Conservation (phyloP, 768 basidiomycete genomes). For the Jaapia argillacea region DNA sequence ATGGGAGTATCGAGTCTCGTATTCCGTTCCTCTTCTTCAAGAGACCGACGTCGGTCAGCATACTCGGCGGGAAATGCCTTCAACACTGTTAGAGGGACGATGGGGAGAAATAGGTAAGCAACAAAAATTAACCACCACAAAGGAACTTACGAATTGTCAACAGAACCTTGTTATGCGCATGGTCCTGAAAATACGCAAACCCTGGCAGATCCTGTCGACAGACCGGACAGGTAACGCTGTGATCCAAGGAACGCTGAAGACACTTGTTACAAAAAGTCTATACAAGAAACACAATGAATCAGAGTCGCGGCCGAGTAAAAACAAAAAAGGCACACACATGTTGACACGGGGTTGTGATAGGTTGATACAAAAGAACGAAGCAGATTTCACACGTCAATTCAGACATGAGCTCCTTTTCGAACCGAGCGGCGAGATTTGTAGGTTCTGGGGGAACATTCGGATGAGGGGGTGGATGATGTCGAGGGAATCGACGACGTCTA, state of each 20-base stretch:
- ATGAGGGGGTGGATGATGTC: conserved; percentile 20
- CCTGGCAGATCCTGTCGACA: conserved; percentile 75
- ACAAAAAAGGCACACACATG: conserved; percentile 48
- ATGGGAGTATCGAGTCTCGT: conserved; percentile 81
- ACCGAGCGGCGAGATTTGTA: conserved; percentile 21
- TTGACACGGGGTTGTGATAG: conserved; percentile 91
- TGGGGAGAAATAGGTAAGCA: background rate
- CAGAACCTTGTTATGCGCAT: conserved; percentile 63
- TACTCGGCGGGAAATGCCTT: conserved; percentile 60
- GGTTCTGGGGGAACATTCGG: conserved; percentile 15
- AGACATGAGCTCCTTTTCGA: conserved; percentile 52
- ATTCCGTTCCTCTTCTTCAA: conserved; percentile 70
- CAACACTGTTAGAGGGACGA: conserved; percentile 45
- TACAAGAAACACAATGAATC: conserved; percentile 4
- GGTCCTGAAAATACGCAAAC: conserved; percentile 72
- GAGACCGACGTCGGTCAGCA: conserved; percentile 49
- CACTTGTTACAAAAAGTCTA: conserved; percentile 90
- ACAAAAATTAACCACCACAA: background rate
- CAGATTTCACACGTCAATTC: conserved; percentile 92
- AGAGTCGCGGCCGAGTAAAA: conserved; percentile 7
- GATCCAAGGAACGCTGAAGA: conserved; percentile 85
- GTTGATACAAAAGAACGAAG: conserved; percentile 72
- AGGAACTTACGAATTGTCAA: conserved; percentile 47
- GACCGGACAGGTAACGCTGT: conserved; percentile 72
- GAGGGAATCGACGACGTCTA: conserved; percentile 16